phyloP scores from a whole-genome alignment of 805 yeast species.

The Candida insectorum region DNA sequence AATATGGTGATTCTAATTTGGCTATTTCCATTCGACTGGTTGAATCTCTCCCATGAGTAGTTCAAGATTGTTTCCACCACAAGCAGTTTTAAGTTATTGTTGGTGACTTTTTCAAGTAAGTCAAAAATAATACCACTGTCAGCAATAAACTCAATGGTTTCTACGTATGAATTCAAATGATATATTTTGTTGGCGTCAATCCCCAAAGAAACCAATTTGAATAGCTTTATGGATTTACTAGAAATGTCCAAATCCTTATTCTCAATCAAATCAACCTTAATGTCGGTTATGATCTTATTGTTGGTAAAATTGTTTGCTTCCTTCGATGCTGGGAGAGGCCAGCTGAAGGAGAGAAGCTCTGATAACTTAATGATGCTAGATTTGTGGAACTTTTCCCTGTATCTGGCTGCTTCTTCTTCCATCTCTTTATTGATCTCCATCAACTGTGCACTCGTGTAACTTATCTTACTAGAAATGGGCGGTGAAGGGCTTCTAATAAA shows the following conservation, averaged over 20 bases:
- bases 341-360: slow-evolving; percentile 6
- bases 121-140: slow-evolving; percentile 35
- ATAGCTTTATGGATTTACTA: slow-evolving; percentile 9
- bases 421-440: slow-evolving; percentile 1
- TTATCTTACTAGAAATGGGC: slow-evolving; percentile 1
- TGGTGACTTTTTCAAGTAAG: slow-evolving; percentile 17
- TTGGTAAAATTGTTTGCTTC: slow-evolving; percentile 3
- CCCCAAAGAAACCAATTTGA: slow-evolving; percentile 15
- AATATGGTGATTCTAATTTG: slow-evolving; percentile 27
- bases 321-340: slow-evolving; percentile 6
- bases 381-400: slow-evolving; percentile 1
- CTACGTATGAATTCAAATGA: slow-evolving; percentile 35
- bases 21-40: slow-evolving; percentile 8
- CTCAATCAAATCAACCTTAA: slow-evolving; percentile 7
- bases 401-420: background rate
- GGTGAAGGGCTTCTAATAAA: too few species aligned
- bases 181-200: slow-evolving; percentile 27
- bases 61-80: slow-evolving; percentile 40
- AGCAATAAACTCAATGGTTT: slow-evolving; percentile 36
- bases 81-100: slow-evolving; percentile 20
- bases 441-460: slow-evolving; percentile 1
- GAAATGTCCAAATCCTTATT: slow-evolving; percentile 4
- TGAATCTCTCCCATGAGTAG: slow-evolving; percentile 31
- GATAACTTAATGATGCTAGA: slow-evolving; percentile 7
- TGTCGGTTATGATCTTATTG: slow-evolving; percentile 9